Percentiles rank a stretch among this genome's conserved stretches.
Conservation (phyloP, 2,329 filamentous ascomycete genomes). For the Ceratocystis huliohia region DNA sequence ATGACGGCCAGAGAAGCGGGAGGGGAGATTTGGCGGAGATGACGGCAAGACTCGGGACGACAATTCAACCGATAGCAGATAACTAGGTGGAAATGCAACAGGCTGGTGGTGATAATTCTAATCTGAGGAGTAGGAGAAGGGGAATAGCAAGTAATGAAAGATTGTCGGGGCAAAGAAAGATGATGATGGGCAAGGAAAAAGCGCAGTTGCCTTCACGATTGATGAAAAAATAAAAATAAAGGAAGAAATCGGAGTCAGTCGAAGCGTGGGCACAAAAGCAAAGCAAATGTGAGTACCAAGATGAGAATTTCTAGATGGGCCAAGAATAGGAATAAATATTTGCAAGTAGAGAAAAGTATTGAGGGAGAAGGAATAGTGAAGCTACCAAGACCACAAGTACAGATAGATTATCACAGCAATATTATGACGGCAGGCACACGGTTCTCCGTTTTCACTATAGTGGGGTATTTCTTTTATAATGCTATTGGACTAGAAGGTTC, state of each 20-base stretch:
- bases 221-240: neutral
- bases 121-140: too few relatives aligned
- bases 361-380: neutral
- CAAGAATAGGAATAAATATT: neutral
- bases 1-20: slow-evolving; percentile 27
- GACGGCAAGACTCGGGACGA: neutral
- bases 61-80: too few relatives aligned
- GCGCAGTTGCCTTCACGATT: neutral
- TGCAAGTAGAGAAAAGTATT: neutral
- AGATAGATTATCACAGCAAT: slow-evolving; percentile 4
- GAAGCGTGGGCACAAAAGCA: neutral
- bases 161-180: neutral
- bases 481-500: neutral
- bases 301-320: neutral
- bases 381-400: neutral
- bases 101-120: too few relatives aligned
- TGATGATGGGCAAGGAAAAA: neutral
- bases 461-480: neutral
- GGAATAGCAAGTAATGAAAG: neutral
- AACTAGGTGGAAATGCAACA: too few relatives aligned
- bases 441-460: neutral
- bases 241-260: neutral
- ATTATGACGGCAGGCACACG: slow-evolving; percentile 2
- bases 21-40: neutral
- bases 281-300: neutral